These are phyloP conservation scores for Rhizoclosmatium hyalinum DNA, from an alignment of 371 early-diverging fungal species.

Conservation along the genomic window DNA sequence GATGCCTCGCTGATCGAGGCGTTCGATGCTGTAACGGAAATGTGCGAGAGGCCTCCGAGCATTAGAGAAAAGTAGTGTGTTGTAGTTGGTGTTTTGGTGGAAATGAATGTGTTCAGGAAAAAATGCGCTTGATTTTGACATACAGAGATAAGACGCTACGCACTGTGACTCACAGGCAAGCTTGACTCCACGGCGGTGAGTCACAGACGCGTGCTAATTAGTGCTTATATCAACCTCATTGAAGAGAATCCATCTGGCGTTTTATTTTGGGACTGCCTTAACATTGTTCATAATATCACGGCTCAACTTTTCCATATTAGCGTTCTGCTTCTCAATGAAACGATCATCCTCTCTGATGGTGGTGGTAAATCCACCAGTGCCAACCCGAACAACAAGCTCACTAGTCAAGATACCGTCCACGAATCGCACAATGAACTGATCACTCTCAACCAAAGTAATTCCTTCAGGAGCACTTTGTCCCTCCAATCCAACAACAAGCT, in stretches of 20 bases:
- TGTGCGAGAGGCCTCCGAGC: conserved; percentile 59
- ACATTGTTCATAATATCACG: background rate
- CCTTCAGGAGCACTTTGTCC: background rate
- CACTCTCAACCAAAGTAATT: conserved; percentile 15
- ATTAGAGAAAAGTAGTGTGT: background rate
- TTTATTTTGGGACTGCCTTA: background rate
- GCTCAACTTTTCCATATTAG: background rate
- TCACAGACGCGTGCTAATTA: background rate
- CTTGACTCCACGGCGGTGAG: background rate
- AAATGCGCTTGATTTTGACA: background rate
- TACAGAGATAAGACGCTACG: background rate
- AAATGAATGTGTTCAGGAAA: background rate
- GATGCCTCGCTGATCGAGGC: conserved; percentile 46
- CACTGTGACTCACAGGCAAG: background rate
- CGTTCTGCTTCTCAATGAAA: conserved; percentile 6
- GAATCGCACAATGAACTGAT: conserved; percentile 36
- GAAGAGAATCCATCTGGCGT: background rate
- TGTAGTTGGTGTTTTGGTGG: background rate
- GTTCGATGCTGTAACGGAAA: conserved; percentile 59
- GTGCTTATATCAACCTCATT: background rate
- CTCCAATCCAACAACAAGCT: background rate
- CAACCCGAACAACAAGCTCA: conserved; percentile 30
- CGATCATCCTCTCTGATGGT: conserved; percentile 32
- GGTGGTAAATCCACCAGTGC: conserved; percentile 16
- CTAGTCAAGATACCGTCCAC: conserved; percentile 8